phyloP scores from a whole-genome alignment of 1,284 basidiomycete species.

The Peniophora sp. region DNA sequence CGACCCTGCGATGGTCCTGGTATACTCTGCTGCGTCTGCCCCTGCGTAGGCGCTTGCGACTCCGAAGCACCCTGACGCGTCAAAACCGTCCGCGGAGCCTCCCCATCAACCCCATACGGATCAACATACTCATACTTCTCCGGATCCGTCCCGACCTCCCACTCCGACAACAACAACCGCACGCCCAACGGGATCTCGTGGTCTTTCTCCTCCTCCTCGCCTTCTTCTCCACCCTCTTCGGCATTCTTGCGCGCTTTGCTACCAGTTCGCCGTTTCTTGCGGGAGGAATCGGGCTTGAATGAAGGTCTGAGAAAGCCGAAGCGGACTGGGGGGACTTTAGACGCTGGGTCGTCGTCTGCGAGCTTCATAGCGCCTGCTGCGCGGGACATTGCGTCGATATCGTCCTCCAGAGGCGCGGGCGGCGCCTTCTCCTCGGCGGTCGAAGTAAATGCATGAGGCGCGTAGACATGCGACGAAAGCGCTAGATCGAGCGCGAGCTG shows the following conservation, averaged over 20 bases:
- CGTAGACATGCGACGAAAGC: constrained; percentile 51
- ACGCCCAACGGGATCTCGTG: constrained; percentile 39
- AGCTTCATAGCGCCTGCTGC: constrained; percentile 49
- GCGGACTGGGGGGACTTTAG: constrained; percentile 22
- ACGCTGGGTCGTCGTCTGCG: constrained; percentile 37
- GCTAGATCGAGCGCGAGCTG: constrained; percentile 56
- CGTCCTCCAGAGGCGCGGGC: constrained; percentile 18
- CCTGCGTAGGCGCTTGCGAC: neutral
- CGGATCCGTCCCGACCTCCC: constrained; percentile 50
- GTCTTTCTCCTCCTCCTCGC: constrained; percentile 7
- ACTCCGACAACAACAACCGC: constrained; percentile 56
- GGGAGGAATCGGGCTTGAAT: constrained; percentile 22
- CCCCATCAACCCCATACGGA: constrained; percentile 34
- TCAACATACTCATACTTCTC: constrained; percentile 44
- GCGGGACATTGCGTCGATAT: constrained; percentile 38
- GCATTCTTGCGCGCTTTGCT: neutral
- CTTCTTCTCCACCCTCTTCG: too few species aligned
- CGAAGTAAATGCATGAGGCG: constrained; percentile 29
- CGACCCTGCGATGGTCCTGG: too few species aligned
- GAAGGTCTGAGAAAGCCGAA: constrained; percentile 57
- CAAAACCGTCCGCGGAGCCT: neutral
- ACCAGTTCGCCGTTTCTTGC: constrained; percentile 9
- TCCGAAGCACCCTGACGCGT: neutral
- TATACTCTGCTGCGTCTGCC: constrained; percentile 14
- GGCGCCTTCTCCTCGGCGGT: constrained; percentile 3